Evolutionary conservation across 2,329 filamentous ascomycete genomes (phyloP), one percentile per base, ranked within the genome.

Genomic region (Davidsoniella neocaledoniae): DNA sequence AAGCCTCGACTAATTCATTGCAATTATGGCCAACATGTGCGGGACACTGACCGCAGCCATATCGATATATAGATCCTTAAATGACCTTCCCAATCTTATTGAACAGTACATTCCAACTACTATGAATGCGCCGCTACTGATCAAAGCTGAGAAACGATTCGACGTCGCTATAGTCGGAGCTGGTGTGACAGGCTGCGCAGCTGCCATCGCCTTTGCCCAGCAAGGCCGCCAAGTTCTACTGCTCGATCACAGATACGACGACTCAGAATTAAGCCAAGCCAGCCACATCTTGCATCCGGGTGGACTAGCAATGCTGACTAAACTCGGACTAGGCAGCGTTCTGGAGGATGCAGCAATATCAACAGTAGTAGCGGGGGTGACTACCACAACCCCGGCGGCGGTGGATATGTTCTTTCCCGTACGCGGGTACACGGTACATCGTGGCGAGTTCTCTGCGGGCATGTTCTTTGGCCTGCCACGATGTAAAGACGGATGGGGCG

Each of bases 251-350:
- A 96, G 36, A 36, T 45, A 68, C 76, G 77, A 59, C 91, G 79
- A 65, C 65, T 82, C 95, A 68, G 90, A 91, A 14, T 83, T 96
- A 66, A 79, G 90, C 55, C 96, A 96, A 57, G 86, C 96, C 45
- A 90, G 91, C 58, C 91, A 96, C 68, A 68, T 96, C 55, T 69
- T 96, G 58, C 91, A 96, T 65, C 91, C 91, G 0, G 91, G 90
- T 46, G 91, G 91, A 44, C 79, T 94, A 33, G 71, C 76, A 46
- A 83, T 90, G 5, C 71, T 98, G 58, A 74, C 79, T 59, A 77
- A 83, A 61, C 69, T 98, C 46, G 91, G 91, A 2, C 66, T 98
- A 55, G 72, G 70, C 48, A 76, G 87, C 58, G 94, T 86, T 61
- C 67, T 96, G 52, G 86, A 96, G 52, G 83, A 68, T 50, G 95